Evolutionary conservation across 2,329 filamentous ascomycete species (phyloP), one percentile per base, ranked within the genome.

Genomic region (Trichoderma sp.): DNA sequence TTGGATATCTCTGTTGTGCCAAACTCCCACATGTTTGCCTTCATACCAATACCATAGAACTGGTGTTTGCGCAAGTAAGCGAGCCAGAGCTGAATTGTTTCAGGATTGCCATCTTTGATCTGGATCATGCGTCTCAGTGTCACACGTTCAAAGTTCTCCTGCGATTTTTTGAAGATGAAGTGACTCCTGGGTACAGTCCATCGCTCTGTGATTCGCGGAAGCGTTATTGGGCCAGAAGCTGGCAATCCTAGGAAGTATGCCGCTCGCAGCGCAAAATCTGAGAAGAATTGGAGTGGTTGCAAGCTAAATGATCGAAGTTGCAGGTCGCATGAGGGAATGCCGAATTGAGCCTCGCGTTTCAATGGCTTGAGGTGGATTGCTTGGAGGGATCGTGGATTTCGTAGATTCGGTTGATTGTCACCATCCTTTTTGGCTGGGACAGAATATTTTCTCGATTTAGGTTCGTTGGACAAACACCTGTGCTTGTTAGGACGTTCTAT

Each of bases 41-140:
- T 99, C 93, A 99, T 96, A 74, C 95, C 95, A 48, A 98, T 90
- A n/a, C 95, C 95, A 73, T 96, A 92, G 78, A 95, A 97, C 50
- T 93, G 92, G 77, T 97, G 91, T 80, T 97, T 97, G 76, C 92
- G 88, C 76, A 99, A 79, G 77, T 97, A 98, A 0, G 93, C 93
- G 68, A 99, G 82, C 95, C 95, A 99, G 32, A 94, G 80, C 79
- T 96, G 91, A 39, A 99, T 93, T 1, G 89, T 90, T 77, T 97
- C 92, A 0, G 93, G 89, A 75, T 97, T 86, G 0, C 93, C 95
- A 76, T 98, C 95, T 72, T 92, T 90, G 75, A 99, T 95, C 80
- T 97, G 93, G 63, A 99, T 93, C 74, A 97, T 79, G 15, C 95
- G 85, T 65, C 94, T 87, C 74, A 94, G 80, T 1, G 95, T 99